Base-by-base conservation (phyloP, 2,329 filamentous ascomycete species). In the Penicillium sp. region DNA sequence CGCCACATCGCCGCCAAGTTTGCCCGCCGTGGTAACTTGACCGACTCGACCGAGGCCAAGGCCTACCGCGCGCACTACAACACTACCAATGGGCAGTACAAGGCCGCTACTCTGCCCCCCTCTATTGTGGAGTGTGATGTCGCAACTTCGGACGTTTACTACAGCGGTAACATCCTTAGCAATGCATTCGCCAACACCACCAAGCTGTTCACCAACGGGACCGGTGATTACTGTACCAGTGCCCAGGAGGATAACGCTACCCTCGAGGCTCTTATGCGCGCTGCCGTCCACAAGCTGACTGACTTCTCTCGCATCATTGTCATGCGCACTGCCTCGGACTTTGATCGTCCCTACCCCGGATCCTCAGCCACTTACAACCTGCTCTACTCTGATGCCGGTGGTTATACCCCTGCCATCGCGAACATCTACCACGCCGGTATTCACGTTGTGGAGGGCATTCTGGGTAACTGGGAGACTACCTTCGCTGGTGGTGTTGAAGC, bases 211-310 rank as follows among this genome's bases (percentile, higher is more conserved):
- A 91, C 88, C 2, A 90, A 90, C 66, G 87, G 87, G 3, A 84
- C 82, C 0, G 87, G 85, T 0, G 71, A 79, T 6, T 90, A 90
- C 74, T 90, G 88, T 75, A 84, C 87, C 73, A 88, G 83, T 1
- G 87, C 87, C 0, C 88, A 90, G 70, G 89, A 91, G 71, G 88
- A 91, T 68, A 90, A 87, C 64, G 88, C 87, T 0, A 83, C 83
- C 0, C 80, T 90, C 1, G 86, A 88, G 64, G 87, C 83, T 5
- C 75, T 91, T 27, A 72, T 90, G 21, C 82, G 88, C 13, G 82
- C 81, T 1, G 82, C 85, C 0, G 73, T 82, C 22, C 77, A 79
- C 60, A 80, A 82, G 2, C 67, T 84, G 5, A 82, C 87, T 4
- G 89, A 91, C 69, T 91, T 89, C 71, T 72, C 78, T 5, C 82